Evolutionary conservation across 106 monocot species (phyloP).

Genomic region (Hemerocallis citrina): DNA sequence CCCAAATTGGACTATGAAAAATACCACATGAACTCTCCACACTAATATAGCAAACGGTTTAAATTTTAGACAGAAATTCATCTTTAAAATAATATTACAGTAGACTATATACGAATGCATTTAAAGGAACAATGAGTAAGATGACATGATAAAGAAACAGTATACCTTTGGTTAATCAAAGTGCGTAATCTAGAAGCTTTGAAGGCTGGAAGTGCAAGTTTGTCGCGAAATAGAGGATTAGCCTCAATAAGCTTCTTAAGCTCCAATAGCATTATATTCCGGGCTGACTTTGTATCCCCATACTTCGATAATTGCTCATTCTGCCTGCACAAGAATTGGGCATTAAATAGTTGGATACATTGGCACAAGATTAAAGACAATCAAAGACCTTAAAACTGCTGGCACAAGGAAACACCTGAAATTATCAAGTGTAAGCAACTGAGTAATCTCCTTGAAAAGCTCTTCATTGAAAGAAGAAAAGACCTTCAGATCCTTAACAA

Average conservation of each 20-base stretch:
- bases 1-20: neutral
- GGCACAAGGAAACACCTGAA: too few species aligned
- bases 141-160: neutral
- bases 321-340: slow-evolving; percentile 66
- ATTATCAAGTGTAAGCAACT: too few species aligned
- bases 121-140: neutral
- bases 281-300: slow-evolving; percentile 83
- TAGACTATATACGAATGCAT: neutral
- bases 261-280: slow-evolving; percentile 83
- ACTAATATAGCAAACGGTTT: too few species aligned
- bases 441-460: too few species aligned
- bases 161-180: slow-evolving; percentile 90
- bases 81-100: neutral
- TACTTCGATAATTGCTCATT: slow-evolving; percentile 95
- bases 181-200: slow-evolving; percentile 84
- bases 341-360: too few species aligned
- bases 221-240: slow-evolving; percentile 86
- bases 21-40: too few species aligned
- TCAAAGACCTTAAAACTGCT: too few species aligned
- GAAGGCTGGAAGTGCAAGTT: slow-evolving; percentile 71
- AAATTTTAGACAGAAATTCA: neutral
- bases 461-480: slow-evolving; percentile 85
- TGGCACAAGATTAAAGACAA: too few species aligned
- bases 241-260: slow-evolving; percentile 86
- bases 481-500: slow-evolving; percentile 85